Evolutionary conservation across 352 stramenopile genomes (phyloP).

Genomic region (Globisporangium nagaii): DNA sequence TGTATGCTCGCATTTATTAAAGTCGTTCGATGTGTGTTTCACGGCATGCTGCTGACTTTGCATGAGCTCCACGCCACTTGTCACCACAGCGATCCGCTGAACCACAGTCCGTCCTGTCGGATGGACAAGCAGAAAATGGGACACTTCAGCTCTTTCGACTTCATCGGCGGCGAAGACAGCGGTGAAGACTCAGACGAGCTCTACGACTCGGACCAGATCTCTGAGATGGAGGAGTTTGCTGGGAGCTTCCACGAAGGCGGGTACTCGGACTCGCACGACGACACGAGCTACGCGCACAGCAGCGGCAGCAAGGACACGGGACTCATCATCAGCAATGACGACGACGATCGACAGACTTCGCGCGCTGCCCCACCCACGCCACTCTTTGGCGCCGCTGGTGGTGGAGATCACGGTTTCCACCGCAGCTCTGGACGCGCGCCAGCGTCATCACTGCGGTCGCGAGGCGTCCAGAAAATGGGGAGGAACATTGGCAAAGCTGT

Average conservation of each 20-base stretch:
- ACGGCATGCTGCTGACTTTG: too few relatives aligned
- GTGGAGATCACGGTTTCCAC: slow-evolving; percentile 11
- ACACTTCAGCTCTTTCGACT: slow-evolving; percentile 70
- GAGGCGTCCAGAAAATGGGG: slow-evolving; percentile 69
- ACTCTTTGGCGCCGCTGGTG: slow-evolving; percentile 1
- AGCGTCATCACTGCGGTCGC: slow-evolving; percentile 18
- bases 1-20: too few relatives aligned
- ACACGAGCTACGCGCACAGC: slow-evolving; percentile 18
- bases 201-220: slow-evolving; percentile 72
- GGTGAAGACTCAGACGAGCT: slow-evolving; percentile 70
- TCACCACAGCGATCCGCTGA: slow-evolving; percentile 60
- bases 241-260: slow-evolving; percentile 39
- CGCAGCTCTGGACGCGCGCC: slow-evolving; percentile 6
- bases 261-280: slow-evolving; percentile 25
- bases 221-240: slow-evolving; percentile 62
- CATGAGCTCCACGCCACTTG: too few relatives aligned
- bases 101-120: slow-evolving; percentile 66
- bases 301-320: slow-evolving; percentile 10
- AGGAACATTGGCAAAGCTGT: slow-evolving; percentile 75
- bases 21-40: too few relatives aligned
- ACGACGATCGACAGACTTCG: slow-evolving; percentile 1
- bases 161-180: slow-evolving; percentile 78
- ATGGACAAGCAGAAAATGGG: slow-evolving; percentile 28
- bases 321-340: slow-evolving; percentile 2
- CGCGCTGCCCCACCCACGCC: slow-evolving; percentile 12